These are phyloP conservation scores for Colletotrichum kahawae DNA, from an alignment of 2,329 filamentous ascomycete species.

Conservation along the genomic window DNA sequence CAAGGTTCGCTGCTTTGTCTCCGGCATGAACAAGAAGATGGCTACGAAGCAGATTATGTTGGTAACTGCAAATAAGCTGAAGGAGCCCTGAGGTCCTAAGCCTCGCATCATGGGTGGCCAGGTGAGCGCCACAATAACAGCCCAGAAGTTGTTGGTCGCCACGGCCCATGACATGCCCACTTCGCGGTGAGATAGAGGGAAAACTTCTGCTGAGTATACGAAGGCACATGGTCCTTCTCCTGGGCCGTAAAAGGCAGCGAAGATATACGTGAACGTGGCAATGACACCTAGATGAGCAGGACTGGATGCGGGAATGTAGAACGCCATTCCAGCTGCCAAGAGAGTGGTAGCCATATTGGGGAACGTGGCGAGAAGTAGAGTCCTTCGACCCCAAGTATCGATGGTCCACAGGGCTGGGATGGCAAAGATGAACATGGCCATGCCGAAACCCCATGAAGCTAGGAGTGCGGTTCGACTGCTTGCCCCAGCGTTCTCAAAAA, in stretches of 20 bases:
- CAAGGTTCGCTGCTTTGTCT: constrained; percentile 55
- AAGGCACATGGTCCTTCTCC: constrained; percentile 65
- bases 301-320: constrained; percentile 33
- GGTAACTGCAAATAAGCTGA: constrained; percentile 50
- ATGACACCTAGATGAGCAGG: constrained; percentile 56
- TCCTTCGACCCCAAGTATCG: constrained; percentile 68
- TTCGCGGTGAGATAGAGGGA: constrained; percentile 67
- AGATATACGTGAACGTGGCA: constrained; percentile 69
- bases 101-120: constrained; percentile 52
- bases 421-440: constrained; percentile 64
- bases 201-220: constrained; percentile 67
- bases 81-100: constrained; percentile 39
- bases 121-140: constrained; percentile 53
- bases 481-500: constrained; percentile 51
- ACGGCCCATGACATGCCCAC: constrained; percentile 69
- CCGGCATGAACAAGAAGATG: constrained; percentile 55
- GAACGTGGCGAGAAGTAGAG: constrained; percentile 68
- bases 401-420: constrained; percentile 71
- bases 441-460: constrained; percentile 62
- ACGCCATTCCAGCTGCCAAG: constrained; percentile 46
- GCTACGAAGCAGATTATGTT: constrained; percentile 50
- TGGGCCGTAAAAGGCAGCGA: constrained; percentile 69
- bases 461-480: constrained; percentile 38
- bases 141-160: constrained; percentile 63
- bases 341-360: constrained; percentile 69